Percentiles rank a stretch among this genome's conserved stretches.
Evolutionary conservation across 2,329 filamentous ascomycete species (phyloP).

Genomic region (Thielaviopsis ethacetica): DNA sequence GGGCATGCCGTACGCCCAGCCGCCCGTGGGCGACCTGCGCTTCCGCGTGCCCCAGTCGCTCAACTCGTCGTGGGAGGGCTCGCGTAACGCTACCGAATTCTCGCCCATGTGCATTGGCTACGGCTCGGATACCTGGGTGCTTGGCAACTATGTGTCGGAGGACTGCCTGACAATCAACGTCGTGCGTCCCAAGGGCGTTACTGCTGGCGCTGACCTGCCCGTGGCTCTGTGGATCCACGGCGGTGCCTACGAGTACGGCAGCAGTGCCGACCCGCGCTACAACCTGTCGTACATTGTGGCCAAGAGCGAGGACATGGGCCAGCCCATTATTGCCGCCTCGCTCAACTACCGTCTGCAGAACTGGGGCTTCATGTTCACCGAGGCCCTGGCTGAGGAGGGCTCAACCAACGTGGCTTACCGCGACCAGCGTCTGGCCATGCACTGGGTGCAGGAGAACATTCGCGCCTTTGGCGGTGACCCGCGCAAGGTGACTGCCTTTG

Average conservation of each 20-base stretch:
- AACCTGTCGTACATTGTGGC: constrained; percentile 43
- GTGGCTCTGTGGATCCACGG: constrained; percentile 18
- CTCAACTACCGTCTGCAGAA: constrained; percentile 33
- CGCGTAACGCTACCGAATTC: constrained; percentile 28
- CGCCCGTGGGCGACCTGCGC: constrained; percentile 33
- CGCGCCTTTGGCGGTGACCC: constrained; percentile 31
- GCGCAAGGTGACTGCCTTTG: constrained; percentile 32
- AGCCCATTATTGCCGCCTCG: constrained; percentile 29
- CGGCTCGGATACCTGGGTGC: constrained; percentile 20
- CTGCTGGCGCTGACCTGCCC: constrained; percentile 13
- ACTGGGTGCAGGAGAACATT: constrained; percentile 36
- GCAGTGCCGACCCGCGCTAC: constrained; percentile 31
- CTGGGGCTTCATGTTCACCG: constrained; percentile 35
- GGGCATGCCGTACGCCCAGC: constrained; percentile 39
- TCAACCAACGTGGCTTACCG: constrained; percentile 33
- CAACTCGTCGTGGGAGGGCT: constrained; percentile 26
- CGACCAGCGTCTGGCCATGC: constrained; percentile 32
- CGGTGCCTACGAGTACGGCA: constrained; percentile 25
- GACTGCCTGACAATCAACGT: constrained; percentile 20
- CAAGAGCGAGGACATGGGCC: constrained; percentile 22
- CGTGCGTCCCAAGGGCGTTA: constrained; percentile 15
- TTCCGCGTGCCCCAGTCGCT: constrained; percentile 34
- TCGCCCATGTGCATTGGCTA: constrained; percentile 33
- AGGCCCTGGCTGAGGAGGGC: constrained; percentile 25
- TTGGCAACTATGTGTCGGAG: constrained; percentile 12